These are phyloP conservation scores for Gloeopeniophorella convolvens DNA, from an alignment of 768 basidiomycete species.

Conservation along the genomic window DNA sequence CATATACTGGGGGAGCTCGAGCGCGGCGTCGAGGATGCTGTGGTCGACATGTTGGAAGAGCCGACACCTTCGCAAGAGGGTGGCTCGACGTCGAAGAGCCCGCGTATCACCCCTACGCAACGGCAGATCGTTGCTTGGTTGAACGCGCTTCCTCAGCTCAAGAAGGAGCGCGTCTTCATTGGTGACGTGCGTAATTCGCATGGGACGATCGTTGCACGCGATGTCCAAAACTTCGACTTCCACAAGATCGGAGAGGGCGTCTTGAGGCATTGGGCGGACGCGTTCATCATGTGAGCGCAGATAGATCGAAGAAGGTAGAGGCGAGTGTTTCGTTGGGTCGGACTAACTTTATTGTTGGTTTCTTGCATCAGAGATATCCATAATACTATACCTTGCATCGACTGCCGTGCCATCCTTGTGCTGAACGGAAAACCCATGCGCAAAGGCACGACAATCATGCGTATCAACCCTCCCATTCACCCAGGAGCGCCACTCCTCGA, in stretches of 20 bases:
- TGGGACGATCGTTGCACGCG: conserved; percentile 64
- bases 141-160: conserved; percentile 59
- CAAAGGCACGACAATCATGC: too few species aligned
- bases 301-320: not conserved
- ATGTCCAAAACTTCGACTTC: conserved; percentile 49
- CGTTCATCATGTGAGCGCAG: conserved; percentile 40
- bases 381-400: too few species aligned
- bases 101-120: conserved; percentile 49
- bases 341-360: not conserved
- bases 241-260: conserved; percentile 61
- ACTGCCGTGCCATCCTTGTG: too few species aligned
- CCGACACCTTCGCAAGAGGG: not conserved
- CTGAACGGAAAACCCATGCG: too few species aligned
- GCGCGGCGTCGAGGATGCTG: conserved; percentile 50
- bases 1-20: conserved; percentile 55
- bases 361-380: too few species aligned
- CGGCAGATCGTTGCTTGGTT: conserved; percentile 49
- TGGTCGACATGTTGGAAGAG: conserved; percentile 52
- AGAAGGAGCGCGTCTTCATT: conserved; percentile 68
- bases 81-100: conserved; percentile 19
- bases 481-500: too few species aligned
- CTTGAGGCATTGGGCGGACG: conserved; percentile 64
- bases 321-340: not conserved
- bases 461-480: too few species aligned
- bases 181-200: conserved; percentile 56